These are phyloP conservation scores for Talaromyces atroroseus DNA, from an alignment of 2,329 filamentous ascomycete genomes.

Conservation along the genomic window DNA sequence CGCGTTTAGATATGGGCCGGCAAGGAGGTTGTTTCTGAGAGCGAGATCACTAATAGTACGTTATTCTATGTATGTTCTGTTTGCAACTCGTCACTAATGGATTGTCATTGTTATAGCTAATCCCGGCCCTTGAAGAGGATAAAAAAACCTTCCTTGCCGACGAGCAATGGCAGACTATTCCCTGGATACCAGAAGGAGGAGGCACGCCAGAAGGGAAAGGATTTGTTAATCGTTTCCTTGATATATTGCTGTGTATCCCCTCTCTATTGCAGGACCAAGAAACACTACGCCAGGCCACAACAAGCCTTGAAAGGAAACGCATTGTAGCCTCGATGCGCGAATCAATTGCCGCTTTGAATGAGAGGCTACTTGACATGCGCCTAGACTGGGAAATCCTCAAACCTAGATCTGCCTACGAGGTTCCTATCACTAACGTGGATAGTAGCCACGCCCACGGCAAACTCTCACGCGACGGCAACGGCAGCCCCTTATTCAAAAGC, in stretches of 20 bases:
- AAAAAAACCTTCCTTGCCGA: background rate
- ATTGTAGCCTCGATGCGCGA: background rate
- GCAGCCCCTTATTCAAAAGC: background rate
- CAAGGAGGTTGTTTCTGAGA: background rate
- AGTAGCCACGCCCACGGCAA: background rate
- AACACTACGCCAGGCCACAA: background rate
- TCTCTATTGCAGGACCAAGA: background rate
- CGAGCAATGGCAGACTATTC: background rate
- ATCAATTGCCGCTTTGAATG: background rate
- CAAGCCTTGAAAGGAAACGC: background rate
- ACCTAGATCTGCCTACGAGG: background rate
- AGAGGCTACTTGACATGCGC: background rate
- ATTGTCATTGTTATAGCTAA: background rate
- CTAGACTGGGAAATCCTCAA: background rate
- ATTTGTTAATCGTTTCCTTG: background rate
- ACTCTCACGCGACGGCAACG: background rate
- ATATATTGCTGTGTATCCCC: background rate
- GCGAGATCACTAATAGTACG: constrained; percentile 2
- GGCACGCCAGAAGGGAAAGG: background rate
- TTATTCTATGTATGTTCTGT: background rate
- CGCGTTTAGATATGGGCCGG: background rate
- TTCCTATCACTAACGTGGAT: background rate
- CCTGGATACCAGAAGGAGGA: background rate
- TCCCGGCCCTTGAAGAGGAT: constrained; percentile 2
- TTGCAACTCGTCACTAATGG: background rate